Evolutionary conservation across 495 filamentous ascomycete species (phyloP).

Genomic region (Neurospora sp.): DNA sequence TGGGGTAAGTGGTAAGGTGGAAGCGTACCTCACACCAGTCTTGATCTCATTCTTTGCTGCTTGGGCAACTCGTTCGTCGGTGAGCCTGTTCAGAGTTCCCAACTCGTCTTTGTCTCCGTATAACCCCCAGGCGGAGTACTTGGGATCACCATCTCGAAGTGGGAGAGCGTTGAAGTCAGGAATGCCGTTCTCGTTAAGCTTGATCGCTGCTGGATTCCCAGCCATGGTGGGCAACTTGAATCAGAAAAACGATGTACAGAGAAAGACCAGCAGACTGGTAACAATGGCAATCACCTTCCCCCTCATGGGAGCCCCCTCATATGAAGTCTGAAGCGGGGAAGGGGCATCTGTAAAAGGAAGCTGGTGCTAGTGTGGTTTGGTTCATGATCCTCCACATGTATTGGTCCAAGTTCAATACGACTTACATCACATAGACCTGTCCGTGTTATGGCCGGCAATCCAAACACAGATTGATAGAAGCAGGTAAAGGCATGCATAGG

Average conservation of each 20-base stretch:
- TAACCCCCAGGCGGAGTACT: slow-evolving; percentile 37
- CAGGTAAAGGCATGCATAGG: neutral
- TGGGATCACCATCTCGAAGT: slow-evolving; percentile 29
- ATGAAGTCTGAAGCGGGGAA: neutral
- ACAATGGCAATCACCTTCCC: neutral
- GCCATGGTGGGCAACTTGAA: neutral
- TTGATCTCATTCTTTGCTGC: slow-evolving; percentile 41
- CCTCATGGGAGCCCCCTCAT: neutral
- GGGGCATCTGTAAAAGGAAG: neutral
- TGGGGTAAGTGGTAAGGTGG: too few species aligned
- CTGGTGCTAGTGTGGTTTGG: neutral
- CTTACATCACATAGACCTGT: neutral
- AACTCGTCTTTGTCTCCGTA: slow-evolving; percentile 39
- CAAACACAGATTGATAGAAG: neutral
- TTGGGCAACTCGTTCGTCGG: slow-evolving; percentile 29
- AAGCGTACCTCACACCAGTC: slow-evolving; percentile 29
- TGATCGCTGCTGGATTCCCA: slow-evolving; percentile 1
- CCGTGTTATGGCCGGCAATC: neutral
- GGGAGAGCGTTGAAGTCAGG: slow-evolving; percentile 36
- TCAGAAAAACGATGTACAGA: neutral
- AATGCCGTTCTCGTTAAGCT: slow-evolving; percentile 32
- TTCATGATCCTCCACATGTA: neutral
- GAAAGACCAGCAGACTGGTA: neutral
- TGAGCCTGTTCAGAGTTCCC: slow-evolving; percentile 38
- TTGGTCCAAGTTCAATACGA: neutral